Base-by-base conservation (phyloP, 257 asterid genomes). In the Pogostemon cablin region DNA sequence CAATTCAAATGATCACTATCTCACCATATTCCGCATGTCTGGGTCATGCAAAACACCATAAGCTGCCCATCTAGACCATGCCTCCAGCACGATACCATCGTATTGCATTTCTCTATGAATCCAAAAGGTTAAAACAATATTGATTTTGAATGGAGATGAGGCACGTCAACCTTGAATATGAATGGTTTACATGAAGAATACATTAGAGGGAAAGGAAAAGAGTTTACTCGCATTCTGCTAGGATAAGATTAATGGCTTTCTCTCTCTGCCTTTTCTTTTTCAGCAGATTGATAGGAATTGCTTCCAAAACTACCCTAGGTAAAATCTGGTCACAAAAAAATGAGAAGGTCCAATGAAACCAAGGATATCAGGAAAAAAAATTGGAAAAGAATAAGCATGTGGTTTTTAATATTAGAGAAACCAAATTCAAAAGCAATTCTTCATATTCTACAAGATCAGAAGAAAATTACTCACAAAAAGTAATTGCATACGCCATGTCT, bases 11-110 rank as follows among this genome's bases (percentile, higher is more conserved):
- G 63, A 62, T 37, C 47, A 52, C 67, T 25, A 74, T 55, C 72
- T 69, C 79, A 89, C 99, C 91, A 61, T 74, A 53, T 71, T 79
- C 75, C 96, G 85, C 88, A 85, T 76, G 58, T 86, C 87, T 67
- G 89, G 90, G 69, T 91, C 96, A 52, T 89, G 97, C 83, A 93
- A 75, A 79, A 93, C 80, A 72, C 97, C 98, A 77, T 87, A 86
- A 72, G 89, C 88, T 66, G 93, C 96, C 99, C 97, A 93, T 75
- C 95, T 89, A 54, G 99, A 89, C 99, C 97, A 93, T 7, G 97
- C 91, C 80, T 91, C 99, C 72, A 93, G 86, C 56, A 93, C 99
- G 9, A 93, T 91, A 81, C 99, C 99, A 79, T 93, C 97, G 71
- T 86, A 93, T 77, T 79, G 91, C 91, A 93, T 84, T 70, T 90